Conservation (phyloP, 1,139 yeast genomes). For the Sporopachydermia cereana region DNA sequence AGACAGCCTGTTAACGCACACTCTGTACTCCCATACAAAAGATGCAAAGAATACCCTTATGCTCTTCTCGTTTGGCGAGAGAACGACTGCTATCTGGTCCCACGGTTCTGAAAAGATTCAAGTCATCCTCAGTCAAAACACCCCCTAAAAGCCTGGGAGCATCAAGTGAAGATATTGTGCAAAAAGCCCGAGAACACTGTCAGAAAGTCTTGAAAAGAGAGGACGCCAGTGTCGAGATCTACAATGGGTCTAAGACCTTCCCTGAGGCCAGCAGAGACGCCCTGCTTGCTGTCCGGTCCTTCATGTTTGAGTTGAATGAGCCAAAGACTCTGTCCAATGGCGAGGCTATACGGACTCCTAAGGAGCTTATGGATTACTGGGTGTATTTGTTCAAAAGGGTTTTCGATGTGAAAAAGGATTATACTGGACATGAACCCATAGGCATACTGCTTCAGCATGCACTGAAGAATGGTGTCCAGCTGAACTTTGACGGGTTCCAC, state of each 20-base stretch:
- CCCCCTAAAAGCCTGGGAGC: too few species aligned
- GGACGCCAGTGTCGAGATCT: slow-evolving; percentile 2
- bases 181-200: slow-evolving; percentile 1
- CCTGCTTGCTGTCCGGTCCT: neutral
- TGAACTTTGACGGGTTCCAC: neutral
- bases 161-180: too few species aligned
- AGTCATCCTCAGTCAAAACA: too few species aligned
- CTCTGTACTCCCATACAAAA: too few species aligned
- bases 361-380: neutral
- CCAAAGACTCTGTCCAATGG: slow-evolving; percentile 1
- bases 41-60: too few species aligned
- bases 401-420: neutral
- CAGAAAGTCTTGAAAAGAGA: neutral
- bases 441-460: neutral
- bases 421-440: neutral
- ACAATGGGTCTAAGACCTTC: slow-evolving; percentile 4
- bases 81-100: too few species aligned
- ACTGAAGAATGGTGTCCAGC: neutral
- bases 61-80: too few species aligned
- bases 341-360: neutral
- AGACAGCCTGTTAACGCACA: too few species aligned
- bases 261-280: slow-evolving; percentile 4
- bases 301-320: slow-evolving; percentile 4
- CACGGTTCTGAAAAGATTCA: too few species aligned
- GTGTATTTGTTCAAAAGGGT: neutral